Evolutionary conservation across 2,329 filamentous ascomycete genomes (phyloP), one percentile per base, ranked within the genome.

Genomic region (Colletotrichum sp.): DNA sequence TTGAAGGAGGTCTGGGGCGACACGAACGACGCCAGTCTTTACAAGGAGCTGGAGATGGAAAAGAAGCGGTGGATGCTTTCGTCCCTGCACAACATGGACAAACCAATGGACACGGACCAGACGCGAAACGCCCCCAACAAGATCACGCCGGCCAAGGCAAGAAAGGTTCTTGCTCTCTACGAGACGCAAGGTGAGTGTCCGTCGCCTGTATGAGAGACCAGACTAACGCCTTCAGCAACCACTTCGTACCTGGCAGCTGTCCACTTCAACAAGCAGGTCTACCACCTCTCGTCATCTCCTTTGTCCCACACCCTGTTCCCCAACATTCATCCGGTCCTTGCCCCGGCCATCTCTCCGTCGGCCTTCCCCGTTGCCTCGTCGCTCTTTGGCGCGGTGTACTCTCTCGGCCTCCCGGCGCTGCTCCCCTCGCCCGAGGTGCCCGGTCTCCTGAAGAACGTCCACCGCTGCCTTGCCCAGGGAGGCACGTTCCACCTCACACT

Each of bases 11-110:
- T 86, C 57, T 89, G 88, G 85, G 84, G 85, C 12, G 83, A 82
- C 26, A 84, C 86, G 15, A 81, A 84, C 1, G 88, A 90, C 71
- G 85, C 88, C 5, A 86, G 84, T 48, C 82, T 90, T 24, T 89
- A 88, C 78, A 85, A 86, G 78, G 88, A 90, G 67, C 79, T 90
- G 6, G 89, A 90, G 73, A 84, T 90, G 64, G 89, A 90, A 77
- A 90, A 90, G 80, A 90, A 91, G 79, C 83, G 90, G 55, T 93
- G 91, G 91, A 89, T 95, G 84, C 85, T 93, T 39, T 92, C 89
- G 32, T 88, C 88, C 2, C 83, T 94, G 68, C 87, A 88, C 76
- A 85, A 84, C 77, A 85, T 87, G 79, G 87, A 86, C 48, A 85
- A 86, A 36, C 78, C 81, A 1, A 71, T 75, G 10, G 73, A 81